Evolutionary conservation across 371 early-diverging fungal species (phyloP).

Genomic region (Chytridium lagenaria): DNA sequence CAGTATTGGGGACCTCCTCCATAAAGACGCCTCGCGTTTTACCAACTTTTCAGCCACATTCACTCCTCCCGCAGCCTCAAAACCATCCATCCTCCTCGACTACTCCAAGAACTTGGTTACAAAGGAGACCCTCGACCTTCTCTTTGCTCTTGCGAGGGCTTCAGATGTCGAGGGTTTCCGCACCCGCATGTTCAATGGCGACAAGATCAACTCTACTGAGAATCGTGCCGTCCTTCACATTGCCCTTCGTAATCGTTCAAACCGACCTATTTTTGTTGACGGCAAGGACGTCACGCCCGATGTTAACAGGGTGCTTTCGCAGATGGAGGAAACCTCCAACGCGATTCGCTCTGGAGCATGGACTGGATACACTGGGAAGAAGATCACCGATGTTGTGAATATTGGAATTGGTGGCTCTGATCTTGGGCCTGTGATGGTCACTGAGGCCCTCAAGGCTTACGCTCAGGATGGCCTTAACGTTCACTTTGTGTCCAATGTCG

Average conservation of each 20-base stretch:
- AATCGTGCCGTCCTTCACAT: conserved; percentile 96
- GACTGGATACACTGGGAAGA: conserved; percentile 93
- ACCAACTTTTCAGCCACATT: conserved; percentile 77
- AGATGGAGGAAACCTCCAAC: conserved; percentile 89
- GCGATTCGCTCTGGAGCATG: conserved; percentile 87
- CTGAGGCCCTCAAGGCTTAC: conserved; percentile 95
- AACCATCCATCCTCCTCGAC: conserved; percentile 83
- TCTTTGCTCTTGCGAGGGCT: conserved; percentile 84
- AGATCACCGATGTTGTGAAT: conserved; percentile 95
- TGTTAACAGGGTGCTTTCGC: conserved; percentile 91
- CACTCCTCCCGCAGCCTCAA: conserved; percentile 56
- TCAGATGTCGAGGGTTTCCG: conserved; percentile 86
- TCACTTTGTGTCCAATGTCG: conserved; percentile 98
- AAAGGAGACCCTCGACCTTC: conserved; percentile 76
- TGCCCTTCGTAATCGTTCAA: conserved; percentile 89
- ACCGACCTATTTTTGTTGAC: conserved; percentile 79
- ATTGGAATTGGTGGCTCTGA: conserved; percentile 99
- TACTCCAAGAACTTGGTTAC: conserved; percentile 93
- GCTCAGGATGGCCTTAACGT: conserved; percentile 75
- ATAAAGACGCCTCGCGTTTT: conserved; percentile 77
- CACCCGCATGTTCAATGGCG: conserved; percentile 93
- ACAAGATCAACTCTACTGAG: conserved; percentile 98
- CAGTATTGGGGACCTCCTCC: conserved; percentile 81
- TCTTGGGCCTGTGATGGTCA: conserved; percentile 99
- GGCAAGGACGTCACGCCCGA: conserved; percentile 92